A percentile compares a stretch with the other conserved stretches of the same genome.
Conservation (phyloP, 129 eudicot species). For the Scalesia atractyloides region DNA sequence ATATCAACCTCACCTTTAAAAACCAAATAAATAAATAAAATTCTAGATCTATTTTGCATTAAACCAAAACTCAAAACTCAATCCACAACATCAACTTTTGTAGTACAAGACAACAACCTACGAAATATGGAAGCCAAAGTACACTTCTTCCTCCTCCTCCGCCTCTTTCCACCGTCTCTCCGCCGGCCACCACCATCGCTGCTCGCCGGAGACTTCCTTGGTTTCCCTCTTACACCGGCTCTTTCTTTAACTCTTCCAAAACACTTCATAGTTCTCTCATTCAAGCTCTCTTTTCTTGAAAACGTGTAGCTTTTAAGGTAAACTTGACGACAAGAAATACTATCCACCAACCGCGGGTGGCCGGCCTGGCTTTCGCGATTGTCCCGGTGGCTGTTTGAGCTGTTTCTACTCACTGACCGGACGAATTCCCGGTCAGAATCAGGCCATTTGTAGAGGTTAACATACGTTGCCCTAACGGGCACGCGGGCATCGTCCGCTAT, state of each 20-base stretch:
- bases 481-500: slow-evolving; percentile 47
- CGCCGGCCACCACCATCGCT: slow-evolving; percentile 32
- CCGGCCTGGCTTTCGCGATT: slow-evolving; percentile 2
- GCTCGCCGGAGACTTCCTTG: slow-evolving; percentile 19
- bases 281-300: slow-evolving; percentile 60
- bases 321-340: slow-evolving; percentile 75
- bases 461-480: slow-evolving; percentile 74
- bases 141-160: slow-evolving; percentile 39
- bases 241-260: slow-evolving; percentile 47
- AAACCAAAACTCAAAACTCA: slow-evolving; percentile 32
- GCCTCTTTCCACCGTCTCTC: slow-evolving; percentile 38
- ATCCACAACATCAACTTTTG: slow-evolving; percentile 72
- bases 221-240: slow-evolving; percentile 27
- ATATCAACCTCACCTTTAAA: neutral
- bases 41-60: slow-evolving; percentile 6
- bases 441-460: slow-evolving; percentile 84
- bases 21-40: neutral
- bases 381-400: slow-evolving; percentile 1
- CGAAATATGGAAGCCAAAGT: slow-evolving; percentile 54
- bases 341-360: slow-evolving; percentile 70
- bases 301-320: slow-evolving; percentile 86
- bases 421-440: slow-evolving; percentile 82
- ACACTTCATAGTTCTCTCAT: slow-evolving; percentile 56
- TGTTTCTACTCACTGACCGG: slow-evolving; percentile 53
- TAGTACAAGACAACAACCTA: slow-evolving; percentile 75